Base-by-base conservation (phyloP, 129 eudicot species). In the Heracleum sosnowskyi region DNA sequence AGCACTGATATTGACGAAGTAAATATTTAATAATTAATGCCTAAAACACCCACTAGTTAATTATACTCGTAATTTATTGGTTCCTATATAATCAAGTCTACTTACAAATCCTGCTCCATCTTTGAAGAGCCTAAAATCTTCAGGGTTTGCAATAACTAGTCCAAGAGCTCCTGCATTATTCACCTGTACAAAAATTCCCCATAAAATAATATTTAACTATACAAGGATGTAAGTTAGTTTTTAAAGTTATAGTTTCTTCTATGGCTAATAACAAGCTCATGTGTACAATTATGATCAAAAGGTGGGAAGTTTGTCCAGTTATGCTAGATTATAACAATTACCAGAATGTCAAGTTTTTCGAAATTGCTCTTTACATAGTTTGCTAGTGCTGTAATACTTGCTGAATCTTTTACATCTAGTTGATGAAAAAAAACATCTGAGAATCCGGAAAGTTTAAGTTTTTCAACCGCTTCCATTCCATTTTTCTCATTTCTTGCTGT, bases 161-260 rank as follows among this genome's bases (percentile, higher is more conserved):
- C 87, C 87, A 60, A 0, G 0, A 17, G 36, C 57, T 8, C 11
- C 87, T 57, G 87, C 87, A 84, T 84, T 84, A 80, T 84, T 84
- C 24, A 84, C 82, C 87, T 77, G 81, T 63, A 70, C 18, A 33
- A 24, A 24, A 15, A 18, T 10, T 73, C 16, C 12, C 24, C 35
- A 24, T 51, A 3, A 11, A 73, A 11, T 8, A 24, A 55, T 2
- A 53, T 53, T 1, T 6, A 37, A 4, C 40, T 37, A 37, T 4
- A 0, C 5, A 53, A 22, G 28, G 63, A 53, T 53, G 22, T 53
- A 22, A 20, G 63, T 22, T 22, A 12, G 63, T 22, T 53, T 22
- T 22, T 7, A 11, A 53, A 53, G 60, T 51, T 18, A 51, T 1
- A 20, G n/a, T 53, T 22, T 4, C 17, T 51, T 6, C 57, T 47